phyloP scores from a whole-genome alignment of 2,329 filamentous ascomycete species.

The Pseudonectria buxi region DNA sequence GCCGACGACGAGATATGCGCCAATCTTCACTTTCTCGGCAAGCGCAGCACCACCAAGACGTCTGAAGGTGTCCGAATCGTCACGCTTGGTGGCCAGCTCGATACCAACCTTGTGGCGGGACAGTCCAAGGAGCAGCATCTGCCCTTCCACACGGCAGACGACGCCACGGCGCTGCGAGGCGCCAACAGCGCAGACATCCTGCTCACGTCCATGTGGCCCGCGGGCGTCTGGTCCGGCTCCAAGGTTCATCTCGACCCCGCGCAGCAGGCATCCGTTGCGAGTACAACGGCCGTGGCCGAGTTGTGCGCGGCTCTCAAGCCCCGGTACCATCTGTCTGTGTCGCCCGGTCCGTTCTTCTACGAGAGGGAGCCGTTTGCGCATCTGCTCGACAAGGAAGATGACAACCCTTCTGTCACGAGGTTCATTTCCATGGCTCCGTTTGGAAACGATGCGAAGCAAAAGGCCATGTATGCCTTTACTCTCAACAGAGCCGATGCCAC shows the following conservation, averaged over 20 bases:
- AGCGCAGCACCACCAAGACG: slow-evolving; percentile 81
- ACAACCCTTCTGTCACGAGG: slow-evolving; percentile 62
- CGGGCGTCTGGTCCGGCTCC: slow-evolving; percentile 62
- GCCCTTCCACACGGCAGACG: slow-evolving; percentile 70
- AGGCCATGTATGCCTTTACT: slow-evolving; percentile 71
- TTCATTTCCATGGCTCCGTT: slow-evolving; percentile 85
- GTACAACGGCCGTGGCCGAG: slow-evolving; percentile 66
- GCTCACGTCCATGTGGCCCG: slow-evolving; percentile 81
- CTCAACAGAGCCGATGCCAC: slow-evolving; percentile 59
- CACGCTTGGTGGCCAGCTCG: slow-evolving; percentile 69
- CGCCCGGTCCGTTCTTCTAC: slow-evolving; percentile 62
- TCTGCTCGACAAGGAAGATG: slow-evolving; percentile 37
- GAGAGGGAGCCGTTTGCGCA: slow-evolving; percentile 93
- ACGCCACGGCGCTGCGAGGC: slow-evolving; percentile 68
- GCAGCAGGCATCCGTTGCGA: slow-evolving; percentile 41
- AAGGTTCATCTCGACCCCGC: slow-evolving; percentile 52
- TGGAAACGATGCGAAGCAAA: slow-evolving; percentile 70
- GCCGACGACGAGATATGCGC: slow-evolving; percentile 69
- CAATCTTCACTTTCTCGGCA: slow-evolving; percentile 88
- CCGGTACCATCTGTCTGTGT: slow-evolving; percentile 81
- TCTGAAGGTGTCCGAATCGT: slow-evolving; percentile 84
- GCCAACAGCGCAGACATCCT: slow-evolving; percentile 79
- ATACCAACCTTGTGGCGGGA: slow-evolving; percentile 52
- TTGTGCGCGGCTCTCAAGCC: slow-evolving; percentile 75
- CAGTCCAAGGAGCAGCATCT: slow-evolving; percentile 65